A percentile compares a stretch with the other conserved stretches of the same genome.
phyloP scores from a whole-genome alignment of 2,329 filamentous ascomycete species.

The Beauveria bassiana region DNA sequence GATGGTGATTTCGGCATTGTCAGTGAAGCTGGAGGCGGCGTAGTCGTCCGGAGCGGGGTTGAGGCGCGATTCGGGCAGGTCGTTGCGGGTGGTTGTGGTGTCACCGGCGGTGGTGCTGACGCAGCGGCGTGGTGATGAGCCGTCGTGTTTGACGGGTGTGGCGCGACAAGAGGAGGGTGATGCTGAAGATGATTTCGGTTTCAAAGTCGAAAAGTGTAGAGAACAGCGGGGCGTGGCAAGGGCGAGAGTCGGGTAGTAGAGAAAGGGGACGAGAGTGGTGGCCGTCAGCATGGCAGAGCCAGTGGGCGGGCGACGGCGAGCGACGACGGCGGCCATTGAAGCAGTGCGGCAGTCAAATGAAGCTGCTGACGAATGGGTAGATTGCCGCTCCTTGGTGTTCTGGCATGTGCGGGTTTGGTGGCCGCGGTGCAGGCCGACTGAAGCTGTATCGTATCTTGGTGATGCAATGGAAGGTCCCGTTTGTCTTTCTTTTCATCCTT shows the following conservation, averaged over 20 bases:
- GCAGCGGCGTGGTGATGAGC: neutral
- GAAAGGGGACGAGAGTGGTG: conserved; percentile 30
- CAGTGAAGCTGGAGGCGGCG: conserved; percentile 72
- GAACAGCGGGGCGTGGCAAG: conserved; percentile 14
- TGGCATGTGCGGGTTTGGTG: neutral
- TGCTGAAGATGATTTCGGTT: neutral
- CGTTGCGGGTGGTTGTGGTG: conserved; percentile 22
- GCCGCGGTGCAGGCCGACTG: neutral
- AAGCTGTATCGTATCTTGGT: neutral
- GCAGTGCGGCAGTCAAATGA: neutral
- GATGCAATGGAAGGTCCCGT: neutral
- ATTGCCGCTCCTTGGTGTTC: neutral
- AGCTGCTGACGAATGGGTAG: neutral
- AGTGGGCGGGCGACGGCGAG: neutral
- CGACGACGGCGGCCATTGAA: neutral
- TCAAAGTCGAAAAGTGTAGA: conserved; percentile 1
- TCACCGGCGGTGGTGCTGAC: neutral
- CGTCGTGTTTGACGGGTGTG: neutral
- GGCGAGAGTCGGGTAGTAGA: conserved; percentile 45
- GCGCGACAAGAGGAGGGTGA: neutral
- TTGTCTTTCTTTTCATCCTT: too few relatives aligned
- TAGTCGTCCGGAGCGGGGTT: conserved; percentile 83
- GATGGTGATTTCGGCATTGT: conserved; percentile 72
- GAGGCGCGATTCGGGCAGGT: conserved; percentile 49
- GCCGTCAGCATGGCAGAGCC: conserved; percentile 14